phyloP scores from a whole-genome alignment of 495 filamentous ascomycete species.

The Corynascus novoguineensis region DNA sequence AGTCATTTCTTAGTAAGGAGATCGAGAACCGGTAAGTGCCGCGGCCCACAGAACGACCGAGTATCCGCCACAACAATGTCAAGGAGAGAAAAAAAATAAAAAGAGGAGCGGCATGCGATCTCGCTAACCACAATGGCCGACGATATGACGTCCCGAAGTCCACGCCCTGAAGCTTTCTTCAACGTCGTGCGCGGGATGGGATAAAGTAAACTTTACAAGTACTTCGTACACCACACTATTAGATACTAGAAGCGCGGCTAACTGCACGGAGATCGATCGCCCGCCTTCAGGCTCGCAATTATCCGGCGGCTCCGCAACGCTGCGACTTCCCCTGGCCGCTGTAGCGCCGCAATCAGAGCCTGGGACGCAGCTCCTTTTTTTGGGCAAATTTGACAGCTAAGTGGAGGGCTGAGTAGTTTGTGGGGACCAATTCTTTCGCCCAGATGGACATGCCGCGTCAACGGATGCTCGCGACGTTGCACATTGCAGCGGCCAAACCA shows the following conservation, averaged over 20 bases:
- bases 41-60: conserved; percentile 23
- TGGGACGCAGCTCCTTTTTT: conserved; percentile 1
- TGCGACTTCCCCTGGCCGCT: conserved; percentile 12
- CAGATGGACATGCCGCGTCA: neutral
- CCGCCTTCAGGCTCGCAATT: conserved; percentile 15
- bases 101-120: neutral
- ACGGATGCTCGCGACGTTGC: neutral
- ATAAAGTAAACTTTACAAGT: too few species aligned
- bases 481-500: conserved; percentile 17
- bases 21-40: conserved; percentile 13
- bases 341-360: conserved; percentile 2
- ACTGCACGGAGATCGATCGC: conserved; percentile 26
- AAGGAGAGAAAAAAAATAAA: neutral
- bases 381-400: conserved; percentile 14
- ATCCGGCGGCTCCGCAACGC: conserved; percentile 28
- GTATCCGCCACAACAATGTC: conserved; percentile 8
- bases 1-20: conserved; percentile 17
- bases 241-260: conserved; percentile 16
- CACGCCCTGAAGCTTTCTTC: too few species aligned
- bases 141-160: neutral
- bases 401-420: neutral
- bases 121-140: neutral
- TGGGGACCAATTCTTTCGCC: conserved; percentile 4
- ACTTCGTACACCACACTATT: too few species aligned
- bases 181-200: too few species aligned